A percentile compares a stretch with the other conserved stretches of the same genome.
Conservation (phyloP, 768 basidiomycete genomes). For the Terana coerulea region DNA sequence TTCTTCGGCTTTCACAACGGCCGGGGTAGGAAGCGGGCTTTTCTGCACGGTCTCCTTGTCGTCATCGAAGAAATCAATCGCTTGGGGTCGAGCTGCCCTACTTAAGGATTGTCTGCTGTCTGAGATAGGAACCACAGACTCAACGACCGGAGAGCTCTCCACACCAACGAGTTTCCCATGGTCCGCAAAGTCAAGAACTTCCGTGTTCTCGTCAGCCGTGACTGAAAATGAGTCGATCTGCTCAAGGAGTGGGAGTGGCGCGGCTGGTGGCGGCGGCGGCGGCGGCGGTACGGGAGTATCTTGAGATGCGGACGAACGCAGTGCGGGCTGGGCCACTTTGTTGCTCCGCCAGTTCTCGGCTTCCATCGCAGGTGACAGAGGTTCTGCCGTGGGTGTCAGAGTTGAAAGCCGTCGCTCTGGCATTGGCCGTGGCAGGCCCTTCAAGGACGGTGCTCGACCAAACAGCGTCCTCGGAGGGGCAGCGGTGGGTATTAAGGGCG, state of each 20-base stretch:
- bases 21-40: constrained; percentile 9
- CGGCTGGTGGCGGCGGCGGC: constrained; percentile 24
- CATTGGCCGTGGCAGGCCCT: constrained; percentile 24
- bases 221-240: constrained; percentile 37
- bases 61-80: constrained; percentile 75
- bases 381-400: too few relatives aligned
- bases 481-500: background rate
- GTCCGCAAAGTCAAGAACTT: constrained; percentile 80
- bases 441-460: constrained; percentile 33
- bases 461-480: constrained; percentile 8
- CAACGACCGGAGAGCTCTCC: constrained; percentile 20
- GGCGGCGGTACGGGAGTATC: constrained; percentile 33
- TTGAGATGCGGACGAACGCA: constrained; percentile 21
- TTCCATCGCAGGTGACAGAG: constrained; percentile 33
- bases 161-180: constrained; percentile 62
- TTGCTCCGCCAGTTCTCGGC: constrained; percentile 69
- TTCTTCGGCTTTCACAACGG: constrained; percentile 34
- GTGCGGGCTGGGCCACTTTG: constrained; percentile 32
- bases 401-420: constrained; percentile 21
- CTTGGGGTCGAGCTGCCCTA: constrained; percentile 45
- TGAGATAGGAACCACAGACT: constrained; percentile 22
- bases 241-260: constrained; percentile 27
- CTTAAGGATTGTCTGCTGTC: constrained; percentile 17
- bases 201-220: constrained; percentile 56
- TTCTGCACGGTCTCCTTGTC: constrained; percentile 2